phyloP scores from a whole-genome alignment of 176 grass and related monocot genomes.

The Oryza coarctata region DNA sequence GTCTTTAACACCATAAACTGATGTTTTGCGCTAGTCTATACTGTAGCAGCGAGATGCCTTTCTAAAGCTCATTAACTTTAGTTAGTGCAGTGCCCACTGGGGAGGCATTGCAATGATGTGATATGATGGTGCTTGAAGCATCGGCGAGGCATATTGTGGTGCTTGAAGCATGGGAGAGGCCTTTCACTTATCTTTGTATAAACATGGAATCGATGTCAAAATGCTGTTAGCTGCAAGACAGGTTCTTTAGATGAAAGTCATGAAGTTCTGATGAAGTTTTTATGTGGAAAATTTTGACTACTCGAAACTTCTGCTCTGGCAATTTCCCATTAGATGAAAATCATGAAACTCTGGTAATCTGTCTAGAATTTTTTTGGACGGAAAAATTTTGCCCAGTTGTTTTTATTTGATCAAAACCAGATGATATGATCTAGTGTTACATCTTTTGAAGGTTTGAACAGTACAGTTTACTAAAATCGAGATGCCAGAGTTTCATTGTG shows the following conservation, averaged over 20 bases:
- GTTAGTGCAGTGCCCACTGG: neutral
- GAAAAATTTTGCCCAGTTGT: neutral
- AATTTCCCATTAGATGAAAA: neutral
- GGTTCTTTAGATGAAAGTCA: neutral
- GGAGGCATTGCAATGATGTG: slow-evolving; percentile 8
- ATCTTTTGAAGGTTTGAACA: neutral
- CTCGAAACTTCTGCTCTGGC: neutral
- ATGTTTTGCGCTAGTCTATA: neutral
- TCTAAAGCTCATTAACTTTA: neutral
- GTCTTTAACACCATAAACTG: neutral
- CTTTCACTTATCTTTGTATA: neutral
- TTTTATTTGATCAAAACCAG: neutral
- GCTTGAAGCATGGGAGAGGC: neutral
- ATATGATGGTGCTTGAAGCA: slow-evolving; percentile 1
- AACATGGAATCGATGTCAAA: neutral
- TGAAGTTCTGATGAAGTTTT: neutral
- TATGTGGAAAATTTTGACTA: neutral
- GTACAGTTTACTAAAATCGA: neutral
- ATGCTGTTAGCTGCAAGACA: neutral
- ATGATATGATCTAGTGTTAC: neutral
- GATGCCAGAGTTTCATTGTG: neutral
- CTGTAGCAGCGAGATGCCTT: neutral
- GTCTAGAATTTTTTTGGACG: too few species aligned
- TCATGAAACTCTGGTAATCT: neutral
- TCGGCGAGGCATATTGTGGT: neutral